Base-by-base conservation (phyloP, 176 grass and related monocot genomes). In the Oryza officinalis region DNA sequence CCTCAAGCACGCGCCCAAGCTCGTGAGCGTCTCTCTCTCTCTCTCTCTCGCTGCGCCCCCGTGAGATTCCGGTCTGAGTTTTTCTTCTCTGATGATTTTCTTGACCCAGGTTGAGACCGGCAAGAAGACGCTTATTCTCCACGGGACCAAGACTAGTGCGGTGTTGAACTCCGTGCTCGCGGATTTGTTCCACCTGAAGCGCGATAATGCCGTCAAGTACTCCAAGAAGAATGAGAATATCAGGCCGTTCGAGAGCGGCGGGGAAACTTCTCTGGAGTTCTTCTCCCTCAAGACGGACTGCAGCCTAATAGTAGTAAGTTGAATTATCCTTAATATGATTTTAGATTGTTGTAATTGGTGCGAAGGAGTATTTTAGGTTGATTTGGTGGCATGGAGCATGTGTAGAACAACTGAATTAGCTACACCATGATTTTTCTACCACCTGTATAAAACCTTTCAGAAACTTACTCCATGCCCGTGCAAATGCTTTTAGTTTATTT, bases 201-300 rank as follows among this genome's bases (percentile, higher is more conserved):
- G 96, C 85, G 96, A 88, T 27, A 93, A 85, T 86, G 88, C 93
- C 10, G 86, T 98, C 7, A 95, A 95, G 76, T 95, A 87, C 74
- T 83, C 96, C 28, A 98, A 93, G 86, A 95, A 91, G 85, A 98
- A 95, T 35, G 91, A 86, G 14, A 98, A 85, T 10, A 90, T 98
- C 69, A 91, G 89, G 81, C 93, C 93, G 25, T 98, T 98, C 78
- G 96, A 98, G 81, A 95, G 87, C 49, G 96, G 91, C 3, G 93
- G 96, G 7, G 93, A 95, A 74, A 89, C 87, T 63, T 98, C 96
- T 73, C 72, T 98, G 40, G 96, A 98, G 80, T 98, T 95, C 74
- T 95, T 92, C 87, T 95, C 96, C 52, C 93, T 90, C 75, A 98
- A 98, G 85, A 90, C 93, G 22, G 93, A 98, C 80, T 98, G 96